Percentiles rank a stretch among this genome's conserved stretches.
Evolutionary conservation across 2,329 filamentous ascomycete genomes (phyloP).

Genomic region (Aspergillus fructus): DNA sequence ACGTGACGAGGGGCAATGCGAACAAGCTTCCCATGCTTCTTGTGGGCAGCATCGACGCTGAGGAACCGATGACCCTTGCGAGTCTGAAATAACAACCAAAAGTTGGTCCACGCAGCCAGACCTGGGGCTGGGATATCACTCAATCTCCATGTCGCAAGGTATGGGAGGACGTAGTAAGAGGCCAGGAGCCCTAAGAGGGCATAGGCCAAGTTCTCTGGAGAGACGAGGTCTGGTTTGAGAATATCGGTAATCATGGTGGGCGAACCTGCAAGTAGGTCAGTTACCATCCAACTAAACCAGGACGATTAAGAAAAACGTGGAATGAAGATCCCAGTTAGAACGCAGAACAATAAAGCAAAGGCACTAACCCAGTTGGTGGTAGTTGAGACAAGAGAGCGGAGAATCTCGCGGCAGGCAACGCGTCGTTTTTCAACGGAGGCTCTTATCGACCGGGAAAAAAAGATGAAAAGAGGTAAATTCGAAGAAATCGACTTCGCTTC

Average conservation of each 20-base stretch:
- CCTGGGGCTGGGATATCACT: constrained; percentile 52
- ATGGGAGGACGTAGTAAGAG: constrained; percentile 59
- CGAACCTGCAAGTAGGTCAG: neutral
- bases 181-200: constrained; percentile 50
- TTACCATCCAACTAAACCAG: neutral
- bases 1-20: constrained; percentile 83
- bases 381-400: neutral
- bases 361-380: constrained; percentile 11
- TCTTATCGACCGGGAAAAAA: neutral
- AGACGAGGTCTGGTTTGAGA: constrained; percentile 20
- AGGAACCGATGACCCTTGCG: constrained; percentile 66
- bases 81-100: constrained; percentile 72
- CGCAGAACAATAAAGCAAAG: neutral
- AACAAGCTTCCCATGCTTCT: constrained; percentile 74
- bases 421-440: neutral
- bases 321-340: neutral
- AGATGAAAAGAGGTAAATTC: neutral
- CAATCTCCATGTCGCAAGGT: constrained; percentile 56
- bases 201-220: constrained; percentile 34
- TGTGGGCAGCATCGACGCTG: constrained; percentile 69
- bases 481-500: neutral
- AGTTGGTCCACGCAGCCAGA: constrained; percentile 66
- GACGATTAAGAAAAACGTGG: neutral
- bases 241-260: constrained; percentile 26
- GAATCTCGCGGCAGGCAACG: neutral